These are phyloP conservation scores for Cyberlindnera suaveolens DNA, from an alignment of 805 yeast species.

Conservation along the genomic window DNA sequence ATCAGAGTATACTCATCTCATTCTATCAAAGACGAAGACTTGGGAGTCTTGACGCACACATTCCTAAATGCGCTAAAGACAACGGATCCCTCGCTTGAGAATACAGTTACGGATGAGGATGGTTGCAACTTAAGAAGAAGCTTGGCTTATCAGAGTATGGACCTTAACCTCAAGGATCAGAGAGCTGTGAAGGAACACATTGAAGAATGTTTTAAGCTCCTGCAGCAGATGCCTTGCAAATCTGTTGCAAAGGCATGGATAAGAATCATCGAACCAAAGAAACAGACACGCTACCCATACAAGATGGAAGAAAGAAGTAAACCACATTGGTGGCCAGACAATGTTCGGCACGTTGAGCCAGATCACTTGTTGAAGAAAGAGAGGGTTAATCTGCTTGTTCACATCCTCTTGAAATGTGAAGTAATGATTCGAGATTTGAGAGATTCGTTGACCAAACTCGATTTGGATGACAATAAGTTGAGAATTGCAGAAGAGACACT, in stretches of 20 bases:
- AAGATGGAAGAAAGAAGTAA: slow-evolving; percentile 40
- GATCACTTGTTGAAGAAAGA: slow-evolving; percentile 62
- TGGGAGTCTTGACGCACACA: background rate
- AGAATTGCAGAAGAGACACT: slow-evolving; percentile 13
- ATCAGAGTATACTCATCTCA: background rate
- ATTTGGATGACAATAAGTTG: slow-evolving; percentile 1
- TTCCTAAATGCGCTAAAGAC: background rate
- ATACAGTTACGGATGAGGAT: background rate
- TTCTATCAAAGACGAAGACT: background rate
- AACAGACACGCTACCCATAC: slow-evolving; percentile 60
- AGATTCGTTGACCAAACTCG: background rate
- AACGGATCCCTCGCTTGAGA: background rate
- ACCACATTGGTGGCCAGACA: slow-evolving; percentile 70
- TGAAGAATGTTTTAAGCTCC: slow-evolving; percentile 10
- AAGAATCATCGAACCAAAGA: slow-evolving; percentile 55
- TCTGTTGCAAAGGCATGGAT: slow-evolving; percentile 64
- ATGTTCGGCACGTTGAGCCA: slow-evolving; percentile 60
- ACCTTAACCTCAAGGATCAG: background rate
- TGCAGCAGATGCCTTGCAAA: slow-evolving; percentile 49
- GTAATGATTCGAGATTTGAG: slow-evolving; percentile 1
- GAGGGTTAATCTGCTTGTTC: slow-evolving; percentile 43
- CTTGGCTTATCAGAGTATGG: background rate
- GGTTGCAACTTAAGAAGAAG: background rate
- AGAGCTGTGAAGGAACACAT: slow-evolving; percentile 4
- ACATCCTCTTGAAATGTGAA: slow-evolving; percentile 26